Evolutionary conservation across 257 asterid genomes (phyloP), one percentile per base, ranked within the genome.

Genomic region (Solanum sparsipilum): DNA sequence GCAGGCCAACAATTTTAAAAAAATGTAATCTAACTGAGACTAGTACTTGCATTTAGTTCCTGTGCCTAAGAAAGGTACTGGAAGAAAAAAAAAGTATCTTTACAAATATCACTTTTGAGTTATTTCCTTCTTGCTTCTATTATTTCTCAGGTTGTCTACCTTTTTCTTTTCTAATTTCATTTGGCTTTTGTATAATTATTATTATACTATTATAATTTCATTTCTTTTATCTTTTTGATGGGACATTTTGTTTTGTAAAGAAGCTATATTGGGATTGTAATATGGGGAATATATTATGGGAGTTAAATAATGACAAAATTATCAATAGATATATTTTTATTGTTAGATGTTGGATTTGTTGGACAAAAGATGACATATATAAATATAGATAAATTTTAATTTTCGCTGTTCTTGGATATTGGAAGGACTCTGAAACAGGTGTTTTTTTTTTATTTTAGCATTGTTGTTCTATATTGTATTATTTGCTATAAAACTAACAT

Each of bases 1-100:
- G 93, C 93, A 89, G 91, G 87, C 87, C 88, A 81, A 85, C 90
- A 84, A 90, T 89, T 91, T 93, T 91, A 93, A 88, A 89, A 90
- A 89, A 90, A 92, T 90, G 91, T 90, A 92, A 92, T 90, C 85
- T 92, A 87, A 90, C 89, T 88, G 86, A 89, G 83, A 87, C 89
- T 87, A 84, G 58, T 91, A 90, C 92, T 88, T 90, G 87, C 90
- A 86, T 71, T 89, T 71, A 75, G 92, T 92, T 93, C 82, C 89
- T 34, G 44, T 89, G 89, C 92, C 89, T 89, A 52, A 86, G 91
- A 86, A 88, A 79, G 65, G 86, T 84, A 85, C 89, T 68, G 89
- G 90, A 36, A 87, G 11, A 34, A 27, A 16, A 29, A 27, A 34
- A 18, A n/a, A 39, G 46, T 86, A 68, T 90, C 78, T 83, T 89